phyloP scores from a whole-genome alignment of 2,329 filamentous ascomycete species.

The Pestalotiopsis sp. region DNA sequence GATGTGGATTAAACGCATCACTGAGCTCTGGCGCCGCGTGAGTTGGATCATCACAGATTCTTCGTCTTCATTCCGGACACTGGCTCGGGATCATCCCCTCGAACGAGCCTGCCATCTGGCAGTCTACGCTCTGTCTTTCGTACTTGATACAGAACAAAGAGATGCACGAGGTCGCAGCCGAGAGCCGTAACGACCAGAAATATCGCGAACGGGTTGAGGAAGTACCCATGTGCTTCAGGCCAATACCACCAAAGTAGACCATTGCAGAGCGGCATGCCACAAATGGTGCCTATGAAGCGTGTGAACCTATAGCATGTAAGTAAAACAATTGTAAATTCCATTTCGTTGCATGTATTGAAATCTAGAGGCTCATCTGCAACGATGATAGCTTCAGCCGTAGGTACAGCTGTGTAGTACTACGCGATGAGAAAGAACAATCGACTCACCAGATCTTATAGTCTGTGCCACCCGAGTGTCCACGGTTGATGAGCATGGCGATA shows the following conservation, averaged over 20 bases:
- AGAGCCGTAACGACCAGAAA: slow-evolving; percentile 44
- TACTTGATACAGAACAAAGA: slow-evolving; percentile 43
- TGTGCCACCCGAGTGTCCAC: slow-evolving; percentile 51
- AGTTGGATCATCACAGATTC: too few species aligned
- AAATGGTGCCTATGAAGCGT: slow-evolving; percentile 44
- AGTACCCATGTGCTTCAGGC: slow-evolving; percentile 53
- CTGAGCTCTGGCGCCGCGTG: too few species aligned
- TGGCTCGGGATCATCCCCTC: not conserved
- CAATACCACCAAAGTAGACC: slow-evolving; percentile 51
- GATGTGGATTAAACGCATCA: too few species aligned
- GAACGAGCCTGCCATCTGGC: not conserved
- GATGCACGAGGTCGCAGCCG: slow-evolving; percentile 47
- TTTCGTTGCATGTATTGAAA: too few species aligned
- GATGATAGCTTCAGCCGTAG: too few species aligned
- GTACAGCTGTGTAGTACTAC: not conserved
- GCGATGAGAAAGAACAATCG: not conserved
- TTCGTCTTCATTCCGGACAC: too few species aligned
- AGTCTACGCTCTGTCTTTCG: slow-evolving; percentile 18
- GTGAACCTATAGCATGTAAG: slow-evolving; percentile 37
- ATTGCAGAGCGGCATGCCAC: slow-evolving; percentile 42
- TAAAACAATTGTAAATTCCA: not conserved
- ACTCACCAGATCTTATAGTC: slow-evolving; percentile 53
- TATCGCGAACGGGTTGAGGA: slow-evolving; percentile 43
- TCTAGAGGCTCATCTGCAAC: too few species aligned
- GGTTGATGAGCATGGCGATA: slow-evolving; percentile 45